Conservation (phyloP, 208 protist species). For the Porcisia hertigi region DNA sequence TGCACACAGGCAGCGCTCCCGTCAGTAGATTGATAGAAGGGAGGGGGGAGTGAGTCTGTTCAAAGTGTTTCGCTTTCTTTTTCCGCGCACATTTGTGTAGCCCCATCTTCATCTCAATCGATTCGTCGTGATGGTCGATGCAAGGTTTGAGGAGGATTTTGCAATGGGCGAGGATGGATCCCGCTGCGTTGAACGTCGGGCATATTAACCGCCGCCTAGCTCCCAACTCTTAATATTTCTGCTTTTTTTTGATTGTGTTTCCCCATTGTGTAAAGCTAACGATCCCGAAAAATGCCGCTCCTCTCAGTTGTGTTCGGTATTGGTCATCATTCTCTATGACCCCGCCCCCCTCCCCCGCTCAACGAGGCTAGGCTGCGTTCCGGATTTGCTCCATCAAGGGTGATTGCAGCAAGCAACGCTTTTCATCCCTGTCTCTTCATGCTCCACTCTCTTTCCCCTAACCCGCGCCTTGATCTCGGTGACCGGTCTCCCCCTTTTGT, state of each 20-base stretch:
- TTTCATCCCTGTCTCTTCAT: background rate
- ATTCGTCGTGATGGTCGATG: background rate
- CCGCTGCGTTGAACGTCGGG: background rate
- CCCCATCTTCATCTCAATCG: background rate
- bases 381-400: background rate
- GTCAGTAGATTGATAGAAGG: conserved; percentile 14
- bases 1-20: conserved; percentile 8
- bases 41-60: conserved; percentile 13
- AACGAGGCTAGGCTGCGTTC: background rate
- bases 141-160: background rate
- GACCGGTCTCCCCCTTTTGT: background rate
- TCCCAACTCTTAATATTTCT: too few relatives aligned
- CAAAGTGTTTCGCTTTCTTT: background rate
- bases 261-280: background rate
- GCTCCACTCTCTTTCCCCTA: background rate
- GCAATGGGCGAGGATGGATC: background rate
- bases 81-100: background rate
- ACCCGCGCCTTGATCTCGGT: background rate
- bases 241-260: too few relatives aligned
- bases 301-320: background rate
- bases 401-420: background rate
- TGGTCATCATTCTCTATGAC: background rate
- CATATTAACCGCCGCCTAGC: background rate
- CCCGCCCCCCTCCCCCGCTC: background rate
- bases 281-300: background rate